These are phyloP conservation scores for Ricinus communis DNA, from an alignment of 345 rosid genomes.

Conservation along the genomic window DNA sequence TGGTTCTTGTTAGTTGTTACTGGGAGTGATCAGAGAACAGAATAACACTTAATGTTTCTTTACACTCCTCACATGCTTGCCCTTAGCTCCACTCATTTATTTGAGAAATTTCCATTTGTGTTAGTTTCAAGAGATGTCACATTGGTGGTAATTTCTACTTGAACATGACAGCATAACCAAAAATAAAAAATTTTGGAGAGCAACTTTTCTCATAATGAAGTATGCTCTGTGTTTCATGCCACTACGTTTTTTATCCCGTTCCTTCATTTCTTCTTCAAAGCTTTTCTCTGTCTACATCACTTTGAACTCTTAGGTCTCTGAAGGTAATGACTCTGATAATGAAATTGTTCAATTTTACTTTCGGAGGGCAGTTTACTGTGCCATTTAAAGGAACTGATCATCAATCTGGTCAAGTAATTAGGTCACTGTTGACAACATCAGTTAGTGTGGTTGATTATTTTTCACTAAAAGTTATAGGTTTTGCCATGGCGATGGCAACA, in stretches of 20 bases:
- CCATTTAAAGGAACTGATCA: neutral
- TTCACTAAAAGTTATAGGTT: neutral
- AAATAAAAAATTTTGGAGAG: neutral
- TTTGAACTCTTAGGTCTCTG: neutral
- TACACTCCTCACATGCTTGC: neutral
- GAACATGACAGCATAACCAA: neutral
- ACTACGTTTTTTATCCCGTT: neutral
- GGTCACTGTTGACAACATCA: neutral
- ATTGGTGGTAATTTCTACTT: neutral
- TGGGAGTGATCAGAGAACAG: neutral
- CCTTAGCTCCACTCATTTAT: neutral
- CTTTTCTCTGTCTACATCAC: neutral
- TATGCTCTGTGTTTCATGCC: neutral
- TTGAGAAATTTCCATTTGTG: too few relatives aligned
- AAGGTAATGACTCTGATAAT: neutral
- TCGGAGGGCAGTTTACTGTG: neutral
- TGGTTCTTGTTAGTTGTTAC: neutral
- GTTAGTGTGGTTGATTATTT: neutral
- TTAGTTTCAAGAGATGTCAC: too few relatives aligned
- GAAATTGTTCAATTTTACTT: neutral
- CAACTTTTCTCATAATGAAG: neutral
- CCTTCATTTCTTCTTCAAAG: constrained; percentile 2
- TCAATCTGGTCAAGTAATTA: neutral
- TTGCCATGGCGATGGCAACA: neutral
- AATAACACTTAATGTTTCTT: neutral